These are phyloP conservation scores for Tuber brumale DNA, from an alignment of 495 filamentous ascomycete genomes.

Conservation along the genomic window DNA sequence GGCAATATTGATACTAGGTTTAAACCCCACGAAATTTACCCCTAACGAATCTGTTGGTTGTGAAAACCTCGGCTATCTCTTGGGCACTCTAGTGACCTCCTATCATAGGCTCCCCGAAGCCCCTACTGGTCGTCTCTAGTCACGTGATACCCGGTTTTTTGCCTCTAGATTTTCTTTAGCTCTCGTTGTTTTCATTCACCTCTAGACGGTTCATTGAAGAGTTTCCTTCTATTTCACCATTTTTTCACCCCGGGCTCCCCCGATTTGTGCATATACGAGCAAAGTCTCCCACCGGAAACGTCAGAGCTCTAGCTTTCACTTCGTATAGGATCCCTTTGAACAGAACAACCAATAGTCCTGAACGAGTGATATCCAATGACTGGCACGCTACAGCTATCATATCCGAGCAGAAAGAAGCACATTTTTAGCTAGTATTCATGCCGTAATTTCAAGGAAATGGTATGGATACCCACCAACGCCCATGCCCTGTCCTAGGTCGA, in stretches of 20 bases:
- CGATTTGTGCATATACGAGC: too few relatives aligned
- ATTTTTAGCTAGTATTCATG: not conserved
- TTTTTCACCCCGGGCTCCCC: not conserved
- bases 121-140: too few relatives aligned
- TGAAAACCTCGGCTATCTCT: too few relatives aligned
- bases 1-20: not conserved
- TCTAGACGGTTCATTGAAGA: not conserved
- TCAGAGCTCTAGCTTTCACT: not conserved
- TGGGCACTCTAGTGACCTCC: too few relatives aligned
- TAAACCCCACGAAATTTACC: not conserved
- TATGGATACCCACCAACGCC: not conserved
- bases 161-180: too few relatives aligned
- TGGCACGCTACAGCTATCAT: not conserved
- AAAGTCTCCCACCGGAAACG: not conserved
- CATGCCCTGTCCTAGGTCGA: too few relatives aligned
- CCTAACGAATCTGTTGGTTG: not conserved
- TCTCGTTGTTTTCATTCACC: too few relatives aligned
- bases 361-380: not conserved
- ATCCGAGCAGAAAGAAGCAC: not conserved
- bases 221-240: not conserved
- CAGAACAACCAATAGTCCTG: not conserved
- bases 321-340: not conserved
- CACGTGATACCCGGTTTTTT: too few relatives aligned
- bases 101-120: too few relatives aligned
- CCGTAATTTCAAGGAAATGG: not conserved